phyloP scores from a whole-genome alignment of 192 early-diverging fungal species.

The Backusella morwellensis region DNA sequence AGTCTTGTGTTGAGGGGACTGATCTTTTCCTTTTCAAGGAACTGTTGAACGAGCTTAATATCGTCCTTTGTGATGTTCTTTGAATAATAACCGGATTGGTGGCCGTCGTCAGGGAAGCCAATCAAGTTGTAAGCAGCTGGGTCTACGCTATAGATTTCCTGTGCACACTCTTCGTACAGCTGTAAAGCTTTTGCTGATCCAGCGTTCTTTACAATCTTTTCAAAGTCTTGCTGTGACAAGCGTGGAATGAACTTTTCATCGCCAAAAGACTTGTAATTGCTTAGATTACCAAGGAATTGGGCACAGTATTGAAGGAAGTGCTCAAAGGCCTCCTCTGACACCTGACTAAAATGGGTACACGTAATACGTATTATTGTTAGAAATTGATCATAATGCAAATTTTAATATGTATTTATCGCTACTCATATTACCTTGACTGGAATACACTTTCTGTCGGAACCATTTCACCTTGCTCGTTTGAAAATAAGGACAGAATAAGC shows the following conservation, averaged over 20 bases:
- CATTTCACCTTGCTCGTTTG: conserved; percentile 20
- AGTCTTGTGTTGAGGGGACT: conserved; percentile 32
- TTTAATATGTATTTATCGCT: neutral
- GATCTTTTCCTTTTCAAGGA: conserved; percentile 30
- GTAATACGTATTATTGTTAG: neutral
- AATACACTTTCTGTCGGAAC: conserved; percentile 15
- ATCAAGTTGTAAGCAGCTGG: conserved; percentile 45
- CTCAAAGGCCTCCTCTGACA: conserved; percentile 48
- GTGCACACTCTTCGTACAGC: conserved; percentile 28
- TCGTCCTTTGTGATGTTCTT: conserved; percentile 49
- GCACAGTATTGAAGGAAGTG: conserved; percentile 52
- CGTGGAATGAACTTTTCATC: conserved; percentile 64
- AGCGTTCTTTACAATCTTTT: conserved; percentile 40
- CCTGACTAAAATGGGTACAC: conserved; percentile 22
- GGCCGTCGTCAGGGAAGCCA: conserved; percentile 61
- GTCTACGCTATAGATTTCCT: conserved; percentile 39
- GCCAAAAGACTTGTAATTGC: conserved; percentile 63
- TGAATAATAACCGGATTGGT: conserved; percentile 58
- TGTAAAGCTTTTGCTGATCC: conserved; percentile 23
- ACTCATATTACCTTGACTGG: conserved; percentile 8
- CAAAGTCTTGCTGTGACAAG: conserved; percentile 38
- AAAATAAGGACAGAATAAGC: conserved; percentile 43
- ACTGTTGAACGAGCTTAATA: conserved; percentile 38
- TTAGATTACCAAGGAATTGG: conserved; percentile 49
- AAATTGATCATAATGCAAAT: neutral